These are phyloP conservation scores for Auriscalpium orientale DNA, from an alignment of 768 basidiomycete genomes.

Conservation along the genomic window DNA sequence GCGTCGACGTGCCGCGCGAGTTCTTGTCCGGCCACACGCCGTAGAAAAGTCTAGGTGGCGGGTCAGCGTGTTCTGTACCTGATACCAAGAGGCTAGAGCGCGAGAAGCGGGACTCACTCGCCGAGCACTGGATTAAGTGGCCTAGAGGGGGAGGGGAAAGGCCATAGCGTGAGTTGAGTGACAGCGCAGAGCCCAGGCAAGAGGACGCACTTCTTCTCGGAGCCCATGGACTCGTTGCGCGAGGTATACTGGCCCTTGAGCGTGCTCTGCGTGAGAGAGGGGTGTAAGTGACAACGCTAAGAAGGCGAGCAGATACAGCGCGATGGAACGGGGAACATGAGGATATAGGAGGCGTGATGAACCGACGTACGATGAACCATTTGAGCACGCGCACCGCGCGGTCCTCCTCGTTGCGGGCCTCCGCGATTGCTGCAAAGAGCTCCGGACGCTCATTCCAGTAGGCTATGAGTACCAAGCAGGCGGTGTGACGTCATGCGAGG, in stretches of 20 bases:
- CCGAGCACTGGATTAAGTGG: constrained; percentile 95
- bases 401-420: constrained; percentile 65
- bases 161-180: constrained; percentile 9
- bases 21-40: constrained; percentile 74
- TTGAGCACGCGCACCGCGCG: constrained; percentile 74
- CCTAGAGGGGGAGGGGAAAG: constrained; percentile 33
- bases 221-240: constrained; percentile 90
- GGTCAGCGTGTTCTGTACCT: background rate
- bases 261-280: constrained; percentile 49
- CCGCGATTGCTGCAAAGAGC: constrained; percentile 80
- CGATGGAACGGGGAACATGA: too few relatives aligned
- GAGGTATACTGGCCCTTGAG: constrained; percentile 95
- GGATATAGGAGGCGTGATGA: background rate
- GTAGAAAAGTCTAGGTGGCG: constrained; percentile 61
- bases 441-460: constrained; percentile 97
- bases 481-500: too few relatives aligned
- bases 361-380: constrained; percentile 82
- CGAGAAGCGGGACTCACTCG: constrained; percentile 48
- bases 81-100: background rate
- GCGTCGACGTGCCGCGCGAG: constrained; percentile 69
- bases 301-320: too few relatives aligned
- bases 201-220: constrained; percentile 84
- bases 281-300: background rate
- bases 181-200: background rate
- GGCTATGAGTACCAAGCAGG: constrained; percentile 35